phyloP scores from a whole-genome alignment of 768 basidiomycete genomes.

The Grammothele lineata region DNA sequence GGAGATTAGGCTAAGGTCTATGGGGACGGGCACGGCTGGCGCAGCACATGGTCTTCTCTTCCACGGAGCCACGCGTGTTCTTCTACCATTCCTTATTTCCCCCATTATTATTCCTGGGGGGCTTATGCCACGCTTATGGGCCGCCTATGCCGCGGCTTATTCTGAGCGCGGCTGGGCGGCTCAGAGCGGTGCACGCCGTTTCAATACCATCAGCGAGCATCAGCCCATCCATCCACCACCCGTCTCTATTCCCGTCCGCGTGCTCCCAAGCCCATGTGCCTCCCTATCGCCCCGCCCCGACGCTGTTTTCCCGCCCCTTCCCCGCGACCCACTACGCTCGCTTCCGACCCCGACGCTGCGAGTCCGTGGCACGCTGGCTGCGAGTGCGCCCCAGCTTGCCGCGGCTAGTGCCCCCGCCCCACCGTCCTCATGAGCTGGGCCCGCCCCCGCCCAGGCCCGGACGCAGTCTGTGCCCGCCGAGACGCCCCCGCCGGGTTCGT shows the following conservation, averaged over 20 bases:
- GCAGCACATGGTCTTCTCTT: slow-evolving; percentile 19
- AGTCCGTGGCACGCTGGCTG: too few species aligned
- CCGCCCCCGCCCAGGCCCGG: not conserved
- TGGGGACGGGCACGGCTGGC: slow-evolving; percentile 11
- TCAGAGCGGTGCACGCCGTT: slow-evolving; percentile 13
- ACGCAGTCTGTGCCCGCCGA: too few species aligned
- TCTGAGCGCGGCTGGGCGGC: too few species aligned
- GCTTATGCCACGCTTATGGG: too few species aligned
- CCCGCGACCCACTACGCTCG: not conserved
- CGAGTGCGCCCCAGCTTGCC: not conserved
- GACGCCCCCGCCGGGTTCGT: slow-evolving; percentile 5
- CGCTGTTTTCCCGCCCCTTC: not conserved
- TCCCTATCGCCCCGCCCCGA: not conserved
- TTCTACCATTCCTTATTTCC: slow-evolving; percentile 8
- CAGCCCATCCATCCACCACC: not conserved
- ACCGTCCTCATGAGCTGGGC: not conserved
- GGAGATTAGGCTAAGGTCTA: slow-evolving; percentile 12
- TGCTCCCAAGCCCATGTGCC: slow-evolving; percentile 12
- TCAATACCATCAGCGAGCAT: slow-evolving; percentile 1
- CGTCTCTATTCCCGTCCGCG: slow-evolving; percentile 10
- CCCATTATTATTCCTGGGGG: slow-evolving; percentile 13
- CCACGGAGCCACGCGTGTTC: slow-evolving; percentile 19
- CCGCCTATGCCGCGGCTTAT: not conserved
- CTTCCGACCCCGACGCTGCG: not conserved
- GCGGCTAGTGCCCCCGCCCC: not conserved